A percentile compares a stretch with the other conserved stretches of the same genome.
These are phyloP conservation scores for Chlamydomonas asymmetrica DNA, from an alignment of 139 green algal genomes.

Conservation along the genomic window DNA sequence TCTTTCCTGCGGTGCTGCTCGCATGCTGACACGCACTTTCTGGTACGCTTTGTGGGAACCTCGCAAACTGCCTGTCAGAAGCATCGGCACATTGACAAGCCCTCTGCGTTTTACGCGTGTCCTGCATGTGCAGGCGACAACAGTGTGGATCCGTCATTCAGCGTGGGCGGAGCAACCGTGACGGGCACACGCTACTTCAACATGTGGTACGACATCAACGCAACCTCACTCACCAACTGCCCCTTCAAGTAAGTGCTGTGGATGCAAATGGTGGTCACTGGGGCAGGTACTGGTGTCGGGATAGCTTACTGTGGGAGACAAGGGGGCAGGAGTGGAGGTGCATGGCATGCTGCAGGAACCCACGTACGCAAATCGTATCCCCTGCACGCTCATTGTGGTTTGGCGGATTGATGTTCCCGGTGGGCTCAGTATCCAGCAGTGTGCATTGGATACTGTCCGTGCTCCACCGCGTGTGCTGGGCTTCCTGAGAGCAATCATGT, in stretches of 20 bases:
- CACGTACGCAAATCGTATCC: not conserved
- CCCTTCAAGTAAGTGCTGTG: not conserved
- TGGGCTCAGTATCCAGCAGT: not conserved
- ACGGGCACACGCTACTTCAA: slow-evolving; percentile 39
- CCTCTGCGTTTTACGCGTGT: not conserved
- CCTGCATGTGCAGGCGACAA: slow-evolving; percentile 16
- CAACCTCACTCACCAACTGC: too few species aligned
- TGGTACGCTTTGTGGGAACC: too few species aligned
- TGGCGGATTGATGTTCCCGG: not conserved
- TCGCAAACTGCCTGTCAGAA: too few species aligned
- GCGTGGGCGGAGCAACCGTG: slow-evolving; percentile 23
- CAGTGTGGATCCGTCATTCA: slow-evolving; percentile 27
- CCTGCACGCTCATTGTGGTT: not conserved
- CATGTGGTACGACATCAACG: slow-evolving; percentile 41
- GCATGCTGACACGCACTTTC: too few species aligned
- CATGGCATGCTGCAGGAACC: not conserved
- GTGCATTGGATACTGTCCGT: not conserved
- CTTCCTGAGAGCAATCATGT: not conserved
- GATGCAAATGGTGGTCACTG: not conserved
- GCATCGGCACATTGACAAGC: not conserved
- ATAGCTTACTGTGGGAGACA: not conserved
- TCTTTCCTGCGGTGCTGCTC: too few species aligned
- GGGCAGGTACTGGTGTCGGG: not conserved
- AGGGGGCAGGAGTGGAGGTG: not conserved
- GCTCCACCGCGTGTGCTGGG: slow-evolving; percentile 3